phyloP scores from a whole-genome alignment of 2,329 filamentous ascomycete species.

The Trichophyton mentagrophytes region DNA sequence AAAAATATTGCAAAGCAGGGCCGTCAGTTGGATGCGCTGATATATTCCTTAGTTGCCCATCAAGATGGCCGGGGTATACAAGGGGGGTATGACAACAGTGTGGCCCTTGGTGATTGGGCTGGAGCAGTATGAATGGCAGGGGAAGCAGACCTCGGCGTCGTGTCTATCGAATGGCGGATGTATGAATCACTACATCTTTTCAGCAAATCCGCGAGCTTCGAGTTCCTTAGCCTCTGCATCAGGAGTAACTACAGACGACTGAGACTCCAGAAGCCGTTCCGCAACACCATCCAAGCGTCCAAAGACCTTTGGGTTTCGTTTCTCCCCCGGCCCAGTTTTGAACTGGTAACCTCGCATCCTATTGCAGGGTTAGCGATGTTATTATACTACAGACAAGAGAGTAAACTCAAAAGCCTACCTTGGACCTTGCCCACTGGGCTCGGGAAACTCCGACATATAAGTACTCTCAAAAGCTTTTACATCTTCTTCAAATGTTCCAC shows the following conservation, averaged over 20 bases:
- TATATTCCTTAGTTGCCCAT: not conserved
- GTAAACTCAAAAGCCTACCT: conserved; percentile 34
- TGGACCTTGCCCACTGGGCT: conserved; percentile 63
- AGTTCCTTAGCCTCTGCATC: conserved; percentile 41
- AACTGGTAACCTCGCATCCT: conserved; percentile 69
- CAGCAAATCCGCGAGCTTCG: conserved; percentile 45
- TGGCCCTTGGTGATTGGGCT: not conserved
- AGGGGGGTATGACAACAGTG: not conserved
- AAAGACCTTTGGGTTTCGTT: conserved; percentile 57
- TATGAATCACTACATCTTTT: conserved; percentile 21
- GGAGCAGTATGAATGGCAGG: not conserved
- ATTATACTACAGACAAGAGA: not conserved
- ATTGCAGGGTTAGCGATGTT: not conserved
- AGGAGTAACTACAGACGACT: conserved; percentile 39
- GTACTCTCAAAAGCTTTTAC: conserved; percentile 46
- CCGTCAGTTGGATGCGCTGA: not conserved
- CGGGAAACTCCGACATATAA: conserved; percentile 62
- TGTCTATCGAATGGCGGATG: not conserved
- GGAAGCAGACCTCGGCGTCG: not conserved
- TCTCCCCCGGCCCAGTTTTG: conserved; percentile 54
- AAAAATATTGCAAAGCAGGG: too few relatives aligned
- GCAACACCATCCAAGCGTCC: conserved; percentile 42
- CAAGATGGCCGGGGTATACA: not conserved
- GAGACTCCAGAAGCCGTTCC: conserved; percentile 37
- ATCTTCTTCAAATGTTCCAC: conserved; percentile 43